phyloP scores from a whole-genome alignment of 2,329 filamentous ascomycete genomes.

The Fusarium verticillioides region DNA sequence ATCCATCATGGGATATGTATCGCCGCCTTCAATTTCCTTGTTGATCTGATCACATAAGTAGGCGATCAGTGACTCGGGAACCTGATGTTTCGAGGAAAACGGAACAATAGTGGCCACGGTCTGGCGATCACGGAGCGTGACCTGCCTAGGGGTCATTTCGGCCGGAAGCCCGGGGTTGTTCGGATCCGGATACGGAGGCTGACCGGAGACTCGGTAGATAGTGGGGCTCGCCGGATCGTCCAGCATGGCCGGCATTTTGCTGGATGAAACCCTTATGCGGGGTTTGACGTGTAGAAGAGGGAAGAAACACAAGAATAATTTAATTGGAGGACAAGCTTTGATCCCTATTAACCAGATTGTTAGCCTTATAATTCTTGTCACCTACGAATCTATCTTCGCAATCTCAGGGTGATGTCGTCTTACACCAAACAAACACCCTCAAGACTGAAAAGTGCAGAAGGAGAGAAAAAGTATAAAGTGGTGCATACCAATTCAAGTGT shows the following conservation, averaged over 20 bases:
- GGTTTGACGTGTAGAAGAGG: background rate
- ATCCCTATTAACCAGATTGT: constrained; percentile 6
- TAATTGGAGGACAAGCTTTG: constrained; percentile 14
- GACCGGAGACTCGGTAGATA: constrained; percentile 76
- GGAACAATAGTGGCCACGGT: constrained; percentile 87
- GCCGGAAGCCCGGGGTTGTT: constrained; percentile 71
- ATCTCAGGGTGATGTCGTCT: constrained; percentile 12
- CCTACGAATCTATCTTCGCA: constrained; percentile 12
- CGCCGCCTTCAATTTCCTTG: constrained; percentile 90
- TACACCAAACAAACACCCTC: constrained; percentile 29
- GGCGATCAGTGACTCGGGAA: constrained; percentile 78
- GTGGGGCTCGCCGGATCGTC: constrained; percentile 79
- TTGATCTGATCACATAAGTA: constrained; percentile 88
- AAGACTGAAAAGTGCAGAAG: constrained; percentile 16
- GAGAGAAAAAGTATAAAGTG: constrained; percentile 9
- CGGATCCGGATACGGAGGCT: constrained; percentile 71
- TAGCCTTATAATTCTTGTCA: constrained; percentile 8
- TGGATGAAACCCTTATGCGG: constrained; percentile 23
- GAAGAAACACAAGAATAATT: background rate
- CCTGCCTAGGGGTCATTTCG: constrained; percentile 77
- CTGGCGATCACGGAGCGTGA: constrained; percentile 84
- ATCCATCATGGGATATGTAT: constrained; percentile 90
- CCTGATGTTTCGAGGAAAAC: constrained; percentile 78
- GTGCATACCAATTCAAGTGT: constrained; percentile 27
- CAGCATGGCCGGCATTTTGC: constrained; percentile 78